These are phyloP conservation scores for Candida dajiaensis DNA, from an alignment of 805 yeast species.

Conservation along the genomic window DNA sequence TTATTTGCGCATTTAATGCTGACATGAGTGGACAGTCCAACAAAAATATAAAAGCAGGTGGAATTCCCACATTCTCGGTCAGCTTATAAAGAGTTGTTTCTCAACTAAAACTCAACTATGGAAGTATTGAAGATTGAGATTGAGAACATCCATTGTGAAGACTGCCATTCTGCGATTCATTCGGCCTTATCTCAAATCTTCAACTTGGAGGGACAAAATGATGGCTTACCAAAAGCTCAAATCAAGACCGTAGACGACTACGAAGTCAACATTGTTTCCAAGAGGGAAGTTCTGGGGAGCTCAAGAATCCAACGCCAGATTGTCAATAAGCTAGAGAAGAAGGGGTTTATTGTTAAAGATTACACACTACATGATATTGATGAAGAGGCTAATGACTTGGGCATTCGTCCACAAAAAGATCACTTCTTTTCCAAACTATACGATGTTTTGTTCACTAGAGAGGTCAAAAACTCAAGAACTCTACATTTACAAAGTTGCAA, in stretches of 20 bases:
- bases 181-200: constrained; percentile 19
- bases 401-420: constrained; percentile 8
- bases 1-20: neutral
- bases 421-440: neutral
- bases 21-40: neutral
- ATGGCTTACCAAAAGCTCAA: constrained; percentile 6
- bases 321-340: constrained; percentile 5
- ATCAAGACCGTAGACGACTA: constrained; percentile 13
- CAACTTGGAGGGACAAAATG: neutral
- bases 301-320: constrained; percentile 5
- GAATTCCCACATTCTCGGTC: neutral
- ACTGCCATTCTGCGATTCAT: constrained; percentile 39
- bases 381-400: constrained; percentile 3
- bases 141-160: constrained; percentile 49
- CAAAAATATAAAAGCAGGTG: neutral
- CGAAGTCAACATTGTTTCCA: constrained; percentile 7
- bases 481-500: constrained; percentile 37
- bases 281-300: neutral
- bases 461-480: constrained; percentile 10
- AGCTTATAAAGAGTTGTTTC: neutral
- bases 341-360: constrained; percentile 19
- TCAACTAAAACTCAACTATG: constrained; percentile 2
- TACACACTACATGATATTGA: constrained; percentile 23
- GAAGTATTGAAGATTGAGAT: constrained; percentile 8
- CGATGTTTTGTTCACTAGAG: constrained; percentile 1